Percentiles rank a stretch among this genome's conserved stretches.
phyloP scores from a whole-genome alignment of 2,329 filamentous ascomycete species.

The Albifimbria verrucaria region DNA sequence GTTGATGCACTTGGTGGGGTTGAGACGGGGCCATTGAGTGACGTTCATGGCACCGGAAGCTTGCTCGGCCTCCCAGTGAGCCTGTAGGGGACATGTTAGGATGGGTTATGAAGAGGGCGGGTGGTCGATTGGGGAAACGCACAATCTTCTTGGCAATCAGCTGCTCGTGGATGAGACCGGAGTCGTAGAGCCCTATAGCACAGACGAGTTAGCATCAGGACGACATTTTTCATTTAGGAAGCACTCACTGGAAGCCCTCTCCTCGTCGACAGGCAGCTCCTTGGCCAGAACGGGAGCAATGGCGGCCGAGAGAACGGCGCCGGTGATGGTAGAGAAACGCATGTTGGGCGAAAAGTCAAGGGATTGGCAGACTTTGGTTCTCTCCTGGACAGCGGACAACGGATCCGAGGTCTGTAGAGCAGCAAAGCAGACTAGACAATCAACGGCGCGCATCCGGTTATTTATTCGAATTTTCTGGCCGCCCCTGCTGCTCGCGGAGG shows the following conservation, averaged over 20 bases:
- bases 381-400: not conserved
- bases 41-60: not conserved
- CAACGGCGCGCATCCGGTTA: not conserved
- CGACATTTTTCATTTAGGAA: not conserved
- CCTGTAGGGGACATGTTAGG: not conserved
- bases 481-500: not conserved
- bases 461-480: not conserved
- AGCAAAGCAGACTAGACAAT: not conserved
- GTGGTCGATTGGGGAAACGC: not conserved
- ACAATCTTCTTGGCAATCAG: conserved; percentile 3
- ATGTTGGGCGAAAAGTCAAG: not conserved
- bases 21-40: conserved; percentile 31
- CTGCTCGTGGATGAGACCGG: conserved; percentile 1
- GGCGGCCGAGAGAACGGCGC: not conserved
- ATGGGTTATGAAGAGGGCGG: not conserved
- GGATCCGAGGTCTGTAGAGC: not conserved
- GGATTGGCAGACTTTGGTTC: not conserved
- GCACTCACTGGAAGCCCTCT: not conserved
- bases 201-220: not conserved
- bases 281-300: not conserved
- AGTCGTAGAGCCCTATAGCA: not conserved
- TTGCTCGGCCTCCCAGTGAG: not conserved
- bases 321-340: conserved; percentile 1
- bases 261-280: conserved; percentile 2
- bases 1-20: conserved; percentile 36